Conservation (phyloP, 2,329 filamentous ascomycete genomes). For the Pestalotiopsis sp. region DNA sequence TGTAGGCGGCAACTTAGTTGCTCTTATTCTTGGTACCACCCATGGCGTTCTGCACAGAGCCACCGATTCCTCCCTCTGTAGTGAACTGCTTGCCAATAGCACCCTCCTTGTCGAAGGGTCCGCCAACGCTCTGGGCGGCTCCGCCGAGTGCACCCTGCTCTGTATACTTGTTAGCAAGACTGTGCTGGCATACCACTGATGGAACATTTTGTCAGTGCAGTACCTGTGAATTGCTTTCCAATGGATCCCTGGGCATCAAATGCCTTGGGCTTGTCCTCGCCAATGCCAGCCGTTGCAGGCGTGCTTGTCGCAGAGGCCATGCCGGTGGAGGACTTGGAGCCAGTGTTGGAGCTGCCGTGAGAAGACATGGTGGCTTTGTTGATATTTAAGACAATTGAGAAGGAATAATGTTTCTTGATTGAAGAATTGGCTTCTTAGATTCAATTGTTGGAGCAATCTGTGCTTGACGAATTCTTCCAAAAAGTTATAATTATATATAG, state of each 20-base stretch:
- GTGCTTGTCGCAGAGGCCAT: conserved; percentile 30
- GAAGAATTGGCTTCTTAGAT: neutral
- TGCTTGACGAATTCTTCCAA: neutral
- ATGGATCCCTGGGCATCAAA: conserved; percentile 53
- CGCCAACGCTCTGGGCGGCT: conserved; percentile 51
- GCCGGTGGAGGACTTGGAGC: conserved; percentile 29
- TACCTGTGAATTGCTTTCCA: conserved; percentile 59
- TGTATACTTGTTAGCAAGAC: conserved; percentile 16
- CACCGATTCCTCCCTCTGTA: conserved; percentile 52
- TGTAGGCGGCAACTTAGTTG: conserved; percentile 20
- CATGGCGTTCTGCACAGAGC: conserved; percentile 49
- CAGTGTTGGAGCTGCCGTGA: conserved; percentile 33
- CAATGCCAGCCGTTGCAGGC: conserved; percentile 31
- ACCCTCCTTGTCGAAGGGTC: conserved; percentile 52
- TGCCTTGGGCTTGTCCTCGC: conserved; percentile 38
- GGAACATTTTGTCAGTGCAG: conserved; percentile 3
- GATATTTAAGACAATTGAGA: neutral
- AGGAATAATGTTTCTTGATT: neutral
- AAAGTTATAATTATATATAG: neutral
- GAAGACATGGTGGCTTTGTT: conserved; percentile 27
- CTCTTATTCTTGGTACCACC: conserved; percentile 39
- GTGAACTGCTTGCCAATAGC: conserved; percentile 59
- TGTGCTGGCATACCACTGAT: neutral
- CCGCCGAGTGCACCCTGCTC: conserved; percentile 53
- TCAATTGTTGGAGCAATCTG: no score